Evolutionary conservation across 1,139 yeast genomes (phyloP).

Genomic region (Meyerozyma sp.): DNA sequence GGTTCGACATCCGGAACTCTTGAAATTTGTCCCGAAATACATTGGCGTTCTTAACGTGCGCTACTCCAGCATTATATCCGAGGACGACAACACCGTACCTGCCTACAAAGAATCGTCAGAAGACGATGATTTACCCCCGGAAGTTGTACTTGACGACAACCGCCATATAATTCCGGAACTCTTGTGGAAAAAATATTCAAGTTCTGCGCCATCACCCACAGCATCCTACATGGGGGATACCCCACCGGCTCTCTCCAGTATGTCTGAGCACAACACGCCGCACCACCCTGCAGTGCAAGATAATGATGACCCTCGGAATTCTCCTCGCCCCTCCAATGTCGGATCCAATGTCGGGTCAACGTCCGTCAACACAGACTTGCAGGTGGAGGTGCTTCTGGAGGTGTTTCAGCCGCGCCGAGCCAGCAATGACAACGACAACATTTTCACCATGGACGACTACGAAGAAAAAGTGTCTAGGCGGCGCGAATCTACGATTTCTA

Average conservation of each 20-base stretch:
- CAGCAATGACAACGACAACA: constrained; percentile 14
- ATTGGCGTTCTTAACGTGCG: constrained; percentile 92
- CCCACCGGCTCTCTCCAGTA: neutral
- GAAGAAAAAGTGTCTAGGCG: constrained; percentile 1
- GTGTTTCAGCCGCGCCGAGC: constrained; percentile 20
- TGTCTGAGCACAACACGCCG: constrained; percentile 1
- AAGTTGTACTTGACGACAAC: constrained; percentile 83
- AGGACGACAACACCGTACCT: constrained; percentile 7
- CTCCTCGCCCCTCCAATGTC: neutral
- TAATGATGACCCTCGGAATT: neutral
- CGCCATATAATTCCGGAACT: constrained; percentile 84
- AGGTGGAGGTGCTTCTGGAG: constrained; percentile 35
- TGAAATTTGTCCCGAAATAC: constrained; percentile 85
- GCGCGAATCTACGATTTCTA: constrained; percentile 4
- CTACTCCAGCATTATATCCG: constrained; percentile 49
- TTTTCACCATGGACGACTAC: constrained; percentile 34
- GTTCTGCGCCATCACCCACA: constrained; percentile 48
- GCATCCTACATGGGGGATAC: constrained; percentile 8
- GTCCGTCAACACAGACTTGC: constrained; percentile 33
- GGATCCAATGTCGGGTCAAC: constrained; percentile 29
- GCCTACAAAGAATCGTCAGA: constrained; percentile 4
- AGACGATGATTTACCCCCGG: constrained; percentile 49
- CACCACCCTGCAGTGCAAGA: neutral
- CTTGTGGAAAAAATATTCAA: constrained; percentile 58
- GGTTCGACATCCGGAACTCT: constrained; percentile 64